Evolutionary conservation across 2,329 filamentous ascomycete genomes (phyloP), one percentile per base, ranked within the genome.

Genomic region (Fusarium guadeloupense): DNA sequence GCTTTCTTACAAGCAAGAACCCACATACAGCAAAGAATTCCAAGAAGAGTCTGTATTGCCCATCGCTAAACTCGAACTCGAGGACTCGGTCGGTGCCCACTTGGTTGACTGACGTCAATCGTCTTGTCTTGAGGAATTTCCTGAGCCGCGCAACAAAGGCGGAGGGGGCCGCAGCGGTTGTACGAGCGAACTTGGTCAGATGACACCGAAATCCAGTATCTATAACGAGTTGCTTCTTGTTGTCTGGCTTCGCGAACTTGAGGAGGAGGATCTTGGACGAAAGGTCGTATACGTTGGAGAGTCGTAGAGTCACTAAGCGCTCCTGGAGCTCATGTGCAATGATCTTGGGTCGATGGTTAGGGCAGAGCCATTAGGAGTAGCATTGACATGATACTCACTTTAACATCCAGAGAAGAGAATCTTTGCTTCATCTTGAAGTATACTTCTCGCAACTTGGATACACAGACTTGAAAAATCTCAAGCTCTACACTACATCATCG

Each of bases 131-230:
- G 46, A 99, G 84, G 70, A 87, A 90, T 78, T 97, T 97, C 66
- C 95, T 89, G 54, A 99, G 80, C 54, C 91, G 86, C 41, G 89
- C 85, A 40, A 97, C 92, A 74, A 99, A 99, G 37, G 84, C 82
- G 7, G 93, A 96, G 3, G 95, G 95, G 0, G 89, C 87, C 16
- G 90, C 85, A 5, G 93, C 92, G 1, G 94, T 94, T 1, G 93
- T 90, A 64, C 95, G 90, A 23, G 91, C 87, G 79, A 97, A 99
- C 68, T 90, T 88, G 26, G 95, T 98, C 54, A 98, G 82, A 74
- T 99, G 95, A 76, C 92, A 96, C 72, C 95, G 92, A 76, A 99
- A 99, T 25, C 95, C 95, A 2, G 92, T 95, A 75, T 99, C 95
- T 69, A 99, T 87, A 45, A 99, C 82, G 23, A 99, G 83, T 75